Conservation (phyloP, 2,329 filamentous ascomycete genomes). For the Huntiella omanensis region DNA sequence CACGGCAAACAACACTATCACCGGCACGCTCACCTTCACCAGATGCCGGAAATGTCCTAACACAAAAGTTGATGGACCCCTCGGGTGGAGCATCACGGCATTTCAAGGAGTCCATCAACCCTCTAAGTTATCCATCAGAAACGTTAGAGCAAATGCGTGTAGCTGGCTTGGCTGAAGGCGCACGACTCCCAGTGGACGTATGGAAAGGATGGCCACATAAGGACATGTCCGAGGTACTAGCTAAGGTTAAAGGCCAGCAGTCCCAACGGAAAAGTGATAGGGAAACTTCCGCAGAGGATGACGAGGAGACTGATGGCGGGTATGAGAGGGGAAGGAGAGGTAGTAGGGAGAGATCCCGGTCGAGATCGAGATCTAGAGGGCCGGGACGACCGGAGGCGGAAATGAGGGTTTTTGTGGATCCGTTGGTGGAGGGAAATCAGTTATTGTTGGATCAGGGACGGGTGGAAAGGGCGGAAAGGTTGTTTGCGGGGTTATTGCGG, state of each 20-base stretch:
- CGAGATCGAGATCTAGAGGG: not conserved
- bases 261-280: not conserved
- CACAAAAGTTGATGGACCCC: not conserved
- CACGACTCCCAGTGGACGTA: constrained; percentile 22
- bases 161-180: constrained; percentile 27
- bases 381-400: constrained; percentile 3
- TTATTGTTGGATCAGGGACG: constrained; percentile 5
- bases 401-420: constrained; percentile 4
- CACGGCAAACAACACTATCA: no score
- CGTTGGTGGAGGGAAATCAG: constrained; percentile 8
- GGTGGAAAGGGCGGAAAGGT: constrained; percentile 5
- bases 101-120: constrained; percentile 23
- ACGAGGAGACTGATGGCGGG: not conserved
- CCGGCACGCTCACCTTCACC: not conserved
- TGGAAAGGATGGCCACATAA: constrained; percentile 29
- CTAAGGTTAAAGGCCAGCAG: not conserved
- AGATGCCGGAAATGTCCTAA: constrained; percentile 2
- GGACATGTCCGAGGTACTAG: not conserved
- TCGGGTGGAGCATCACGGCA: constrained; percentile 3
- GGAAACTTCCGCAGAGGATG: not conserved
- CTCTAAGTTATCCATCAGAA: constrained; percentile 27
- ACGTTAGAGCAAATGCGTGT: constrained; percentile 28
- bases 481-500: constrained; percentile 7
- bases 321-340: not conserved
- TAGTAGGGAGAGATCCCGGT: not conserved